phyloP scores from a whole-genome alignment of 208 protist genomes.

The Crithidia brevicula region DNA sequence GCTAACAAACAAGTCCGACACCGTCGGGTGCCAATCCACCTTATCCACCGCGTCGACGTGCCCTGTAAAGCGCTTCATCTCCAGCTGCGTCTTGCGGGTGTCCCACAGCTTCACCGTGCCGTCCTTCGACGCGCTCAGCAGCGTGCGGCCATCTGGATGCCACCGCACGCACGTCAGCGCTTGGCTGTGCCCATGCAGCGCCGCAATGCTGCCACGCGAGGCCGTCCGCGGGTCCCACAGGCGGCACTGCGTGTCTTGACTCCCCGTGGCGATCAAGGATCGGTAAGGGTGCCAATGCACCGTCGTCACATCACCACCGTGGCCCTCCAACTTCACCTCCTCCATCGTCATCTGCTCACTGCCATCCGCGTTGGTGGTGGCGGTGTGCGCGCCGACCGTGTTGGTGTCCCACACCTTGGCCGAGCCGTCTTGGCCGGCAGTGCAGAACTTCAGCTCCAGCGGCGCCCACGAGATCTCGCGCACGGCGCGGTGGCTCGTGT shows the following conservation, averaged over 20 bases:
- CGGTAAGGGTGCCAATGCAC: conserved; percentile 86
- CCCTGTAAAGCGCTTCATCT: conserved; percentile 77
- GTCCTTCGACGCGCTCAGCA: conserved; percentile 86
- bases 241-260: conserved; percentile 83
- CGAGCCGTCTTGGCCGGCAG: conserved; percentile 82
- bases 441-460: conserved; percentile 85
- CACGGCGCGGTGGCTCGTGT: conserved; percentile 81
- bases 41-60: conserved; percentile 78
- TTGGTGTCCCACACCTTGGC: conserved; percentile 87
- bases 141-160: conserved; percentile 75
- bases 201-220: conserved; percentile 72
- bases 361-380: conserved; percentile 8
- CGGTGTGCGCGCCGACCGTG: conserved; percentile 42
- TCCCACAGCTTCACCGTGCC: conserved; percentile 86
- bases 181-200: conserved; percentile 84
- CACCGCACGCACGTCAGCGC: conserved; percentile 81
- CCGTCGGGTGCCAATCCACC: conserved; percentile 82
- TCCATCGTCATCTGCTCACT: conserved; percentile 36
- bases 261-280: conserved; percentile 86
- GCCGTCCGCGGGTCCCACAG: conserved; percentile 89
- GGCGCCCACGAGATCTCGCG: conserved; percentile 82
- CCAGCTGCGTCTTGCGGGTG: conserved; percentile 75
- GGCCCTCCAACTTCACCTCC: conserved; percentile 87
- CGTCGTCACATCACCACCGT: conserved; percentile 88
- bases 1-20: conserved; percentile 78